Conservation (phyloP, 2,329 filamentous ascomycete genomes). For the Colletotrichum liaoningense region DNA sequence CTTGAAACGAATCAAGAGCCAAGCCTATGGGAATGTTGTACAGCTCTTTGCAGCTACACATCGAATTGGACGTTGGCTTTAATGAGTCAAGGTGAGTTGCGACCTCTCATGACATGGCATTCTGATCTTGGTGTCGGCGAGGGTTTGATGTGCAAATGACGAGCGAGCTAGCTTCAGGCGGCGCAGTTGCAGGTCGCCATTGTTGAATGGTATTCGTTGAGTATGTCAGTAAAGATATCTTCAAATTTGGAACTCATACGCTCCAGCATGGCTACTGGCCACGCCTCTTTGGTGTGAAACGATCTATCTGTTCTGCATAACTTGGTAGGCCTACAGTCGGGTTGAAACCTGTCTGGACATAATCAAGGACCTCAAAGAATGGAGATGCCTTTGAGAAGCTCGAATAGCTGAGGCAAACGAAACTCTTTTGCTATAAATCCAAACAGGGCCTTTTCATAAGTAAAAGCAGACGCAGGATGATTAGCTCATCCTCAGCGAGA, state of each 20-base stretch:
- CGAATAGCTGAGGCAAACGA: neutral
- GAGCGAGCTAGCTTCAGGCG: no score
- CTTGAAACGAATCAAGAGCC: neutral
- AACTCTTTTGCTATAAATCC: neutral
- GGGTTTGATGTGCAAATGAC: neutral
- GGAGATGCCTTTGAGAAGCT: neutral
- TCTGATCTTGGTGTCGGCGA: neutral
- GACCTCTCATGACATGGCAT: neutral
- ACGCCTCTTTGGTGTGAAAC: neutral
- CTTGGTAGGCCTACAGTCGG: neutral
- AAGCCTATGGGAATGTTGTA: neutral
- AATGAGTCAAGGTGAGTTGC: neutral
- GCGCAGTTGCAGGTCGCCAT: neutral
- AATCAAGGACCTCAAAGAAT: neutral
- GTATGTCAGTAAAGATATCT: neutral
- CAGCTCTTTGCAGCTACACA: neutral
- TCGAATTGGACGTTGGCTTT: neutral
- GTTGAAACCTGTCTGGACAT: no score
- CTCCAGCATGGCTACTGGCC: neutral
- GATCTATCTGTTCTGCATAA: neutral
- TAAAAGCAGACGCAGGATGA: neutral
- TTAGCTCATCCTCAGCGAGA: neutral
- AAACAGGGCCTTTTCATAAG: neutral
- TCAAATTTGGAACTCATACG: no score
- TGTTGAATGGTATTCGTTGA: neutral